Percentiles rank a stretch among this genome's conserved stretches.
phyloP scores from a whole-genome alignment of 2,329 filamentous ascomycete species.

The Metarhizium anisopliae region DNA sequence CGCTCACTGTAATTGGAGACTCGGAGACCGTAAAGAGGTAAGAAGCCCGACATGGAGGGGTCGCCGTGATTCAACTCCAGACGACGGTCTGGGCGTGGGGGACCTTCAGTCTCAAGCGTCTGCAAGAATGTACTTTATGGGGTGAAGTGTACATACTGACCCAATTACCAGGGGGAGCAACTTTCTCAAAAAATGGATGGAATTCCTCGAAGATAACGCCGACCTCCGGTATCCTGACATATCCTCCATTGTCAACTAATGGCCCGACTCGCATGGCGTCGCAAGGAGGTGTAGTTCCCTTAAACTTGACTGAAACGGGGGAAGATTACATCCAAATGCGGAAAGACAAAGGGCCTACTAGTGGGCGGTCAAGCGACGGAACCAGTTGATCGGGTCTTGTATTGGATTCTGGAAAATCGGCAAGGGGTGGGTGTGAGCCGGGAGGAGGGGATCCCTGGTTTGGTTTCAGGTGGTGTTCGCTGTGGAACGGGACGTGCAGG shows the following conservation, averaged over 20 bases:
- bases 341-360: not conserved
- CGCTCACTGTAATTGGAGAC: slow-evolving; percentile 85
- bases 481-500: not conserved
- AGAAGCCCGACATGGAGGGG: slow-evolving; percentile 24
- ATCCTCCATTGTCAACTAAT: slow-evolving; percentile 21
- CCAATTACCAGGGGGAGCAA: slow-evolving; percentile 56
- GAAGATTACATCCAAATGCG: not conserved
- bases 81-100: not conserved
- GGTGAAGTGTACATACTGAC: not conserved
- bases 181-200: slow-evolving; percentile 89
- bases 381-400: not conserved
- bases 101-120: not conserved
- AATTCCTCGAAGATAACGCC: slow-evolving; percentile 77
- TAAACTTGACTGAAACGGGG: not conserved
- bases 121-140: not conserved
- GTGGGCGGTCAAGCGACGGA: not conserved
- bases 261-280: not conserved
- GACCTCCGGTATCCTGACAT: slow-evolving; percentile 83
- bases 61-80: not conserved
- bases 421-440: not conserved
- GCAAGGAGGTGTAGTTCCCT: not conserved
- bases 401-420: not conserved
- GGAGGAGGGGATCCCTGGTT: not conserved
- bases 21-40: slow-evolving; percentile 86
- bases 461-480: not conserved